These are phyloP conservation scores for Schizosaccharomyces octosporus DNA, from an alignment of 805 yeast genomes.

Conservation along the genomic window DNA sequence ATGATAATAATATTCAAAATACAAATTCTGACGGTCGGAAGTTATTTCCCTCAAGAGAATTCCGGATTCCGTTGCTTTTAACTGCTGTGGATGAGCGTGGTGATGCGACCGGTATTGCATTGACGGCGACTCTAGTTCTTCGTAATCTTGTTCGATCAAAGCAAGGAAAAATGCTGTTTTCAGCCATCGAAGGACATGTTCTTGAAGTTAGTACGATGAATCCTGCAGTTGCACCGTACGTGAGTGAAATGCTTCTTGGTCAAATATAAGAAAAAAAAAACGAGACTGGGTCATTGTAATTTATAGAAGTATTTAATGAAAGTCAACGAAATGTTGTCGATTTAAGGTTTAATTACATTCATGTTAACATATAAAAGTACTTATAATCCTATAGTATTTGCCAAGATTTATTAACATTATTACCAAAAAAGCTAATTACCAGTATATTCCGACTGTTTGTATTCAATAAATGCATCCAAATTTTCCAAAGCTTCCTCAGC, in stretches of 20 bases:
- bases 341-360: not conserved
- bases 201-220: not conserved
- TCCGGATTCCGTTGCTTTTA: not conserved
- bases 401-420: too few species aligned
- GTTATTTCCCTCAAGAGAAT: not conserved
- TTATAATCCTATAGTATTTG: too few species aligned
- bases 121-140: slow-evolving; percentile 15
- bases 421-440: too few species aligned
- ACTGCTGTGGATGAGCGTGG: slow-evolving; percentile 11
- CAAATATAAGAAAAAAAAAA: not conserved
- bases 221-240: not conserved
- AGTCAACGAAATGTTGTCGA: not conserved
- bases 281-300: not conserved
- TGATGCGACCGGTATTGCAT: slow-evolving; percentile 11
- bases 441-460: slow-evolving; percentile 21
- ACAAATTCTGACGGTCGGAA: not conserved
- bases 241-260: not conserved
- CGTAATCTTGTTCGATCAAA: slow-evolving; percentile 15
- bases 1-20: not conserved
- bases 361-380: too few species aligned
- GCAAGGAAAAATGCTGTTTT: not conserved
- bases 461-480: slow-evolving; percentile 50
- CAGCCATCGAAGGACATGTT: not conserved
- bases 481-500: slow-evolving; percentile 47
- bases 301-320: not conserved